Conservation (phyloP, 495 filamentous ascomycete species). For the Corynascus novoguineensis region DNA sequence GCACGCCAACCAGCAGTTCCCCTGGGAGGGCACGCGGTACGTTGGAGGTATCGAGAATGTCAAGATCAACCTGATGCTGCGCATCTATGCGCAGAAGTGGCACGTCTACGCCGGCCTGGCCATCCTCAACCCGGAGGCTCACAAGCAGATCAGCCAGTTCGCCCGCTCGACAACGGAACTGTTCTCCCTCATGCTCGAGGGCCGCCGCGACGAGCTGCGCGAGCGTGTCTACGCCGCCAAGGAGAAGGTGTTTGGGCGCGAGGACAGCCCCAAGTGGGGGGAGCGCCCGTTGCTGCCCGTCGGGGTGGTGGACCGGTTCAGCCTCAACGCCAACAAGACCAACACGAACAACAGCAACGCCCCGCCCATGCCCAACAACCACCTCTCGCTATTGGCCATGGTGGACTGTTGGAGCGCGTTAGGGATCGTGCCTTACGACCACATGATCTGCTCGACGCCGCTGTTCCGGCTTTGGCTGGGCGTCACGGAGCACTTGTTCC, state of each 20-base stretch:
- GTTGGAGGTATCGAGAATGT: constrained; percentile 97
- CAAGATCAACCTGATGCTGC: constrained; percentile 95
- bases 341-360: constrained; percentile 25
- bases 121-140: constrained; percentile 89
- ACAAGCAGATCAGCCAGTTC: constrained; percentile 89
- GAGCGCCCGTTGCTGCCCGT: constrained; percentile 69
- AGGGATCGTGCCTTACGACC: constrained; percentile 92
- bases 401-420: constrained; percentile 96
- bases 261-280: constrained; percentile 41
- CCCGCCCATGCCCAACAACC: constrained; percentile 77
- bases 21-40: constrained; percentile 91
- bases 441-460: constrained; percentile 99
- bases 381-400: constrained; percentile 91
- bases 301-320: constrained; percentile 82
- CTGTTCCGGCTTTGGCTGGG: constrained; percentile 97
- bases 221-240: constrained; percentile 71
- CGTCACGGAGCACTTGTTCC: constrained; percentile 94
- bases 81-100: constrained; percentile 98
- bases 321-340: constrained; percentile 44
- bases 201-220: constrained; percentile 72
- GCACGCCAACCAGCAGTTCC: constrained; percentile 87
- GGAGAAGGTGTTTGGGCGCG: constrained; percentile 68
- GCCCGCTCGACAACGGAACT: constrained; percentile 87
- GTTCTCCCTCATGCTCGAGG: constrained; percentile 92
- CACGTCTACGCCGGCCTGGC: constrained; percentile 97